A percentile compares a stretch with the other conserved stretches of the same genome.
Evolutionary conservation across 2,329 filamentous ascomycete species (phyloP).

Genomic region (Colletotrichum trifolii): DNA sequence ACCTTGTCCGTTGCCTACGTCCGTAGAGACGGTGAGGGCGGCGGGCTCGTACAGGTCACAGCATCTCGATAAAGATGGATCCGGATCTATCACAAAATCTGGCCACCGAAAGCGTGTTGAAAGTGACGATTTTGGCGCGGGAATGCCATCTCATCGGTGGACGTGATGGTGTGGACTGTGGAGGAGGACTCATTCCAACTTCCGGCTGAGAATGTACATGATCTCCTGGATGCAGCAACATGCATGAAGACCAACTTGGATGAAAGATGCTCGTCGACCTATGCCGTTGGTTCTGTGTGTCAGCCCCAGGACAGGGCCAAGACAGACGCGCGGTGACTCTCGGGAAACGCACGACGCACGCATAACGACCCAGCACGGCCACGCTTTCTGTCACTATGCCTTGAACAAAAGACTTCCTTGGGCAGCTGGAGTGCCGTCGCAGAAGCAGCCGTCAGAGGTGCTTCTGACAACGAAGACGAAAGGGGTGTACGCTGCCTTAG

Average conservation of each 20-base stretch:
- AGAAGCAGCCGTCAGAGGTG: neutral
- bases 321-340: neutral
- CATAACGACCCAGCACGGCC: too few species aligned
- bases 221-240: neutral
- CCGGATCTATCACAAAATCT: constrained; percentile 22
- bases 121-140: constrained; percentile 11
- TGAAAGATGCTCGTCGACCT: neutral
- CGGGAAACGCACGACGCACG: neutral
- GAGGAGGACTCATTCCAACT: neutral
- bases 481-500: neutral
- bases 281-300: neutral
- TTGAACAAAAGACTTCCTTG: neutral
- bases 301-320: constrained; percentile 6
- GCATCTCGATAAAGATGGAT: constrained; percentile 29
- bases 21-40: constrained; percentile 1
- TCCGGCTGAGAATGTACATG: neutral
- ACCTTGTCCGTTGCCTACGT: neutral
- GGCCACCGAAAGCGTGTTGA: constrained; percentile 13
- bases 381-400: neutral
- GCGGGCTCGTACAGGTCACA: neutral
- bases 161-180: neutral
- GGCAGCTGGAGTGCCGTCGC: neutral
- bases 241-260: constrained; percentile 9
- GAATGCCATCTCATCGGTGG: neutral
- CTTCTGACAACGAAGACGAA: neutral